phyloP scores from a whole-genome alignment of 1,284 basidiomycete genomes.

The Xerocomus nothofagi region DNA sequence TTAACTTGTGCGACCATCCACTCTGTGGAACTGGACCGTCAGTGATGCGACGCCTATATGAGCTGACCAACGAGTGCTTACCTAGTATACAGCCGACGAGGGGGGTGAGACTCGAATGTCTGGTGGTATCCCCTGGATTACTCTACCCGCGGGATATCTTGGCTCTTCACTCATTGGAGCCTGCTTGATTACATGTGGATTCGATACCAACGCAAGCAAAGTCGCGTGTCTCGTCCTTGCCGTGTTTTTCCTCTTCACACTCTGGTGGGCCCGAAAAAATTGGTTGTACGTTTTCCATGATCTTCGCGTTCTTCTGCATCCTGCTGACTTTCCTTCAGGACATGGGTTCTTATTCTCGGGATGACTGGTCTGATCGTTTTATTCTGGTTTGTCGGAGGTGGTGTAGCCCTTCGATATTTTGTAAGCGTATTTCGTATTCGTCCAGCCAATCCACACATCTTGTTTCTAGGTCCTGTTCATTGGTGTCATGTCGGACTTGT shows the following conservation, averaged over 20 bases:
- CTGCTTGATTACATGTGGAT: constrained; percentile 86
- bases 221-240: constrained; percentile 82
- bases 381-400: constrained; percentile 83
- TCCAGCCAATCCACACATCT: neutral
- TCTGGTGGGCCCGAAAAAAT: constrained; percentile 87
- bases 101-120: constrained; percentile 93
- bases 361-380: constrained; percentile 74
- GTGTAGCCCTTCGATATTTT: constrained; percentile 71
- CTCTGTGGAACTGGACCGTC: constrained; percentile 82
- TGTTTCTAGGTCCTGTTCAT: constrained; percentile 78
- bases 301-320: neutral
- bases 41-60: constrained; percentile 29
- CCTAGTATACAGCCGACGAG: constrained; percentile 67
- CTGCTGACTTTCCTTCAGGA: constrained; percentile 40
- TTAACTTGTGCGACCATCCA: constrained; percentile 92
- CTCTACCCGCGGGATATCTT: constrained; percentile 89
- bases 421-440: constrained; percentile 39
- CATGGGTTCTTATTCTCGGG: constrained; percentile 72
- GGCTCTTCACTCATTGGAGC: constrained; percentile 92
- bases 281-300: constrained; percentile 59
- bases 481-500: constrained; percentile 93
- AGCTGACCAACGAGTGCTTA: constrained; percentile 4
- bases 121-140: constrained; percentile 85
- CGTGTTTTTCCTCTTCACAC: constrained; percentile 86
- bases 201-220: constrained; percentile 93